Percentiles rank a stretch among this genome's conserved stretches.
phyloP scores from a whole-genome alignment of 345 rosid species.

The Pseudoturritis turrita region DNA sequence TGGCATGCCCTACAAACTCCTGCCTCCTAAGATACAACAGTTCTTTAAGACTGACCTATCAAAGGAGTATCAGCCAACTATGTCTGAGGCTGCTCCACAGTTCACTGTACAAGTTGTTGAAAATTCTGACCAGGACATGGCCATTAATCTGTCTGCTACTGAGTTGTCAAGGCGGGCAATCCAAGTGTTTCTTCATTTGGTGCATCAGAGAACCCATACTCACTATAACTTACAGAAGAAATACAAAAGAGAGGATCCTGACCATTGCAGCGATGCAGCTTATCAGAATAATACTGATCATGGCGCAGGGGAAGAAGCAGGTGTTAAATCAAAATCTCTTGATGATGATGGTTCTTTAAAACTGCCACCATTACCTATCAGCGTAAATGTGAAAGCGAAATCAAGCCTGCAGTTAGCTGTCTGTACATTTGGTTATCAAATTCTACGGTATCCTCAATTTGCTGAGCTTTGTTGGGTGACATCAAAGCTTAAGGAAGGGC shows the following conservation, averaged over 20 bases:
- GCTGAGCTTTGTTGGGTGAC: conserved; percentile 98
- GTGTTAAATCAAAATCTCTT: conserved; percentile 25
- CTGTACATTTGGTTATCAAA: conserved; percentile 79
- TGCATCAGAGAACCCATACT: conserved; percentile 58
- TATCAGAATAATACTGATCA: conserved; percentile 10
- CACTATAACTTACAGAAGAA: conserved; percentile 27
- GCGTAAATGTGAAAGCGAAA: conserved; percentile 58
- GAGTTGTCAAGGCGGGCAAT: conserved; percentile 61
- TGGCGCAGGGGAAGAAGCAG: conserved; percentile 29
- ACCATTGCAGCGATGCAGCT: conserved; percentile 24
- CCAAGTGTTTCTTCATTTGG: conserved; percentile 58
- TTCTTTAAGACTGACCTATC: conserved; percentile 61
- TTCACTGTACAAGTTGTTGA: conserved; percentile 54
- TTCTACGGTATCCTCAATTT: conserved; percentile 87
- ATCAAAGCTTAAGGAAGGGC: conserved; percentile 92
- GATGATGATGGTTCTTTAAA: conserved; percentile 36
- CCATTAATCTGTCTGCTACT: conserved; percentile 55
- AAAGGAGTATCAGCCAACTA: conserved; percentile 36
- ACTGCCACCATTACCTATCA: conserved; percentile 39
- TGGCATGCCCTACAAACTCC: conserved; percentile 48
- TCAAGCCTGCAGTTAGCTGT: conserved; percentile 67
- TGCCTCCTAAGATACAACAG: conserved; percentile 60
- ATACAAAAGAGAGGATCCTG: conserved; percentile 25
- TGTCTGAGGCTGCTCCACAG: conserved; percentile 51
- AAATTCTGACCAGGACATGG: conserved; percentile 49